Evolutionary conservation across 805 yeast species (phyloP), one percentile per base, ranked within the genome.

Genomic region (Saturnispora kantuleensis): DNA sequence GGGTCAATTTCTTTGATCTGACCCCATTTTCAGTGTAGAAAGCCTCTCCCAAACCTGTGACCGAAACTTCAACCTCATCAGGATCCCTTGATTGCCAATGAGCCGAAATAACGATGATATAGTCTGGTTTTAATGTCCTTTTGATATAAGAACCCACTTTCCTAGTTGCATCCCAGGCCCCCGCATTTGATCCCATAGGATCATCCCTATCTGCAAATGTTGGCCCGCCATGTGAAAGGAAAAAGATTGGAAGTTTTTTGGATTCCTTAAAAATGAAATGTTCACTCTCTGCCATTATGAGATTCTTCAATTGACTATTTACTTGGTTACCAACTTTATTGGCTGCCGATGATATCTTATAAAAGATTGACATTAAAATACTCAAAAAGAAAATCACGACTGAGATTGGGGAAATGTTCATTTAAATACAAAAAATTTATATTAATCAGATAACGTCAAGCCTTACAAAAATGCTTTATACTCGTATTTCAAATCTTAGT

Each of bases 151-250:
- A 50, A 3, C 94, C 94, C 6, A 81, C 48, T 17, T 61, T 52
- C 39, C 67, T 61, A 6, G 79, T 68, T 5, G 64, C 64, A 18
- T 68, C 64, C 67, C 73, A 81, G 0, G 90, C 89, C 5, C 85
- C 85, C 2, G 44, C 42, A 46, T 74, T 70, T 32, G 81, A 75
- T 15, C 77, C 77, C 39, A 66, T 62, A 17, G 62, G 66, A 41
- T 66, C 71, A n/a, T 68, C 62, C 31, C 66, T 58, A 53, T 81
- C 79, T 68, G 83, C 74, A 58, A 84, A 82, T 1, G 84, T 77
- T 7, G 94, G 94, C 0, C 89, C 93, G 7, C 94, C 94, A 62
- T 84, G 94, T n/a, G 86, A 77, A 36, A 83, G 57, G 59, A 84
- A 85, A 57, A 64, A 81, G 1, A 78, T 73, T 6, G 93, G 90